phyloP scores from a whole-genome alignment of 148 eudicot genomes.

The Fallopia convolvulus region DNA sequence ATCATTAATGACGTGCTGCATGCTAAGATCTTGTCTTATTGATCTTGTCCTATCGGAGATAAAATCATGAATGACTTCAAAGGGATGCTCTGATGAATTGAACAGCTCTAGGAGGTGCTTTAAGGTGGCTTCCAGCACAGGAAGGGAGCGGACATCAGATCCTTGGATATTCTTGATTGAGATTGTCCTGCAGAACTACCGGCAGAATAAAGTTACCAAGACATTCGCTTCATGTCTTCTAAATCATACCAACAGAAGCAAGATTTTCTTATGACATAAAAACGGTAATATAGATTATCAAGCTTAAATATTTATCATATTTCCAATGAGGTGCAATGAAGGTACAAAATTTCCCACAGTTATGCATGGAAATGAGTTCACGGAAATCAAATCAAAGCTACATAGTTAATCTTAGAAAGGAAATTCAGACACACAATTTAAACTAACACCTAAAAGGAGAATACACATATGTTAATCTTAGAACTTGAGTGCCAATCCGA shows the following conservation, averaged over 20 bases:
- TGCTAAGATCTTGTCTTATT: slow-evolving; percentile 93
- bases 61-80: slow-evolving; percentile 83
- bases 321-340: neutral
- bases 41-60: slow-evolving; percentile 89
- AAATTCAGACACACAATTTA: neutral
- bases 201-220: slow-evolving; percentile 12
- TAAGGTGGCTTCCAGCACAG: slow-evolving; percentile 70
- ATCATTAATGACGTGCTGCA: slow-evolving; percentile 54
- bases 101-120: slow-evolving; percentile 59
- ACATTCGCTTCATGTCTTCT: neutral
- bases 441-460: neutral
- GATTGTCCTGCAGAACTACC: slow-evolving; percentile 95
- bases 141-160: slow-evolving; percentile 71
- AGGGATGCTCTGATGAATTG: slow-evolving; percentile 54
- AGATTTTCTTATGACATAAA: neutral
- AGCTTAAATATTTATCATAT: neutral
- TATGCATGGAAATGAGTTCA: neutral
- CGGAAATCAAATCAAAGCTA: neutral
- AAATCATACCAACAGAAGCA: neutral
- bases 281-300: neutral
- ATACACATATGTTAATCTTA: neutral
- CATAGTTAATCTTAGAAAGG: neutral
- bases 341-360: neutral
- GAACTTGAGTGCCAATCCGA: neutral
- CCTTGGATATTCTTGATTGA: slow-evolving; percentile 50